These are phyloP conservation scores for Fusarium nematophilum DNA, from an alignment of 2,329 filamentous ascomycete species.

Conservation along the genomic window DNA sequence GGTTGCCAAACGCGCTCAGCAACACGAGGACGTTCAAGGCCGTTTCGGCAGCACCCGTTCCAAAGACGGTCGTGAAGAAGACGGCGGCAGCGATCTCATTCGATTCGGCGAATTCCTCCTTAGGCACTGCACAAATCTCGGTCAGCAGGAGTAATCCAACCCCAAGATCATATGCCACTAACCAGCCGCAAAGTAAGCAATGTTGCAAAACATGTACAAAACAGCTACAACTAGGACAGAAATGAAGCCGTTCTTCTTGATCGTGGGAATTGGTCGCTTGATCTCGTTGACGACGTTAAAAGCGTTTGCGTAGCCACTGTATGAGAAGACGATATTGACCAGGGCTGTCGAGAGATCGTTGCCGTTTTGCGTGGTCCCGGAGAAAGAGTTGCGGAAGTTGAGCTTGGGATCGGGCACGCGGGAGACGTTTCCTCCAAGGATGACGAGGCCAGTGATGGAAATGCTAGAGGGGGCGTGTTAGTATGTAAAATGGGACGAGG, in stretches of 20 bases:
- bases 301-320: slow-evolving; percentile 67
- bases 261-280: slow-evolving; percentile 67
- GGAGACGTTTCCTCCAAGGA: slow-evolving; percentile 57
- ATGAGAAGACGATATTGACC: slow-evolving; percentile 69
- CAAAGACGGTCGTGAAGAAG: slow-evolving; percentile 71
- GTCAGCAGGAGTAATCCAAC: too few species aligned
- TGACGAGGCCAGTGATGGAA: slow-evolving; percentile 69
- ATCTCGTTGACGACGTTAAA: slow-evolving; percentile 73
- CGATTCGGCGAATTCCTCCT: slow-evolving; percentile 63
- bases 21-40: slow-evolving; percentile 69
- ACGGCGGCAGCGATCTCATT: slow-evolving; percentile 66
- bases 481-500: rapidly evolving
- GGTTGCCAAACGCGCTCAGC: slow-evolving; percentile 68
- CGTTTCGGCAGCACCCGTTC: slow-evolving; percentile 58
- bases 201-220: slow-evolving; percentile 68
- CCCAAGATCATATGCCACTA: slow-evolving; percentile 4
- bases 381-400: slow-evolving; percentile 53
- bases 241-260: slow-evolving; percentile 61
- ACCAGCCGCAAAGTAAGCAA: slow-evolving; percentile 70
- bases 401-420: slow-evolving; percentile 45
- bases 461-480: slow-evolving; percentile 49
- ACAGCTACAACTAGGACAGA: slow-evolving; percentile 64
- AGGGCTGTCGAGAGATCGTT: slow-evolving; percentile 59
- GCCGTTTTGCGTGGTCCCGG: slow-evolving; percentile 49
- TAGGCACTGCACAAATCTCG: slow-evolving; percentile 60